These are phyloP conservation scores for Trametes meyenii DNA, from an alignment of 768 basidiomycete species.

Conservation along the genomic window DNA sequence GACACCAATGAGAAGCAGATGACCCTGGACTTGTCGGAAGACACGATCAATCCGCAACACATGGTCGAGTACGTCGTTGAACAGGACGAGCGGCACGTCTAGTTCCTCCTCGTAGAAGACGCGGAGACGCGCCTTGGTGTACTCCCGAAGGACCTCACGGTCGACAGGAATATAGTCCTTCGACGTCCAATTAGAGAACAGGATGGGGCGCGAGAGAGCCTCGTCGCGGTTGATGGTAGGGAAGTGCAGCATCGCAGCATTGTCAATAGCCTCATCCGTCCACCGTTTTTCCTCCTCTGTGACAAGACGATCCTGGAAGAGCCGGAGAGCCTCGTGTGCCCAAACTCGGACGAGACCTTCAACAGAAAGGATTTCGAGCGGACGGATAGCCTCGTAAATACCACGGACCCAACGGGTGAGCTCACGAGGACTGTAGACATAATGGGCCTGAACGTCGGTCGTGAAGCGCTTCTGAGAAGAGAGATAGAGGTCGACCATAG, in stretches of 20 bases:
- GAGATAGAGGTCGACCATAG: conserved; percentile 96
- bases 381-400: conserved; percentile 95
- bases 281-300: conserved; percentile 89
- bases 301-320: conserved; percentile 97
- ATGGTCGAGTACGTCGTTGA: conserved; percentile 98
- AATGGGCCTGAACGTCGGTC: conserved; percentile 96
- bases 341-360: conserved; percentile 96
- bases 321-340: conserved; percentile 96
- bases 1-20: conserved; percentile 94
- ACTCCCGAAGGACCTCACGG: conserved; percentile 89
- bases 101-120: conserved; percentile 99
- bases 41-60: conserved; percentile 98
- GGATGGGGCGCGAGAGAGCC: conserved; percentile 84
- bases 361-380: conserved; percentile 88
- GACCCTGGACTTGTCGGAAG: conserved; percentile 97
- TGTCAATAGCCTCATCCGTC: conserved; percentile 94
- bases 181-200: conserved; percentile 99
- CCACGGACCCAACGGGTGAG: conserved; percentile 97
- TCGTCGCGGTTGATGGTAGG: conserved; percentile 88
- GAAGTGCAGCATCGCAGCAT: conserved; percentile 85
- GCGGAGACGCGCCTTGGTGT: conserved; percentile 92
- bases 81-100: conserved; percentile 95
- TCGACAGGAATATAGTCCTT: conserved; percentile 96
- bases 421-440: conserved; percentile 98
- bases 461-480: conserved; percentile 95